phyloP scores from a whole-genome alignment of 2,329 filamentous ascomycete species.

The Paraconiothyrium sp. region DNA sequence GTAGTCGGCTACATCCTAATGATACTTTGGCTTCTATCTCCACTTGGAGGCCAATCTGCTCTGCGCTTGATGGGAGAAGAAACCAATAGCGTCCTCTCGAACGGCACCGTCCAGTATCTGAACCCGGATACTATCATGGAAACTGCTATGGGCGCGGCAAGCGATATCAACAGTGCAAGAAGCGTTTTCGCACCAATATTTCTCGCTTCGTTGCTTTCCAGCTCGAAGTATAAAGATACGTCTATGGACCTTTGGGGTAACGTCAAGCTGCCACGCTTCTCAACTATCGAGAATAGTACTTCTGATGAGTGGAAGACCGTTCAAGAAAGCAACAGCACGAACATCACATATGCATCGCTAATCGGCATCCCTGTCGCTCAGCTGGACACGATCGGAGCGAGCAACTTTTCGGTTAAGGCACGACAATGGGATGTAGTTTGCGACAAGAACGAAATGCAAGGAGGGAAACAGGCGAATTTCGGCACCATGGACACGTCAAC shows the following conservation, averaged over 20 bases:
- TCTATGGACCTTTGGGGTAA: conserved; percentile 42
- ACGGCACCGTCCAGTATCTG: conserved; percentile 30
- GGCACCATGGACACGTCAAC: conserved; percentile 23
- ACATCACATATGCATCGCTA: conserved; percentile 37
- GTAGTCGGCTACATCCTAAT: conserved; percentile 35
- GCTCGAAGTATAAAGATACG: conserved; percentile 31
- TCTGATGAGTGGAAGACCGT: conserved; percentile 30
- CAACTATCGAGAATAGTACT: conserved; percentile 30
- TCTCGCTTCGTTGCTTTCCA: conserved; percentile 36
- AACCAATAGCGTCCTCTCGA: conserved; percentile 20
- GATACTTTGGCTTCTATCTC: conserved; percentile 40
- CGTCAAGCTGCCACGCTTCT: conserved; percentile 37
- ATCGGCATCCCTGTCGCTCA: conserved; percentile 37
- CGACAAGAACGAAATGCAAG: conserved; percentile 17
- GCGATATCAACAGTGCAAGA: conserved; percentile 26
- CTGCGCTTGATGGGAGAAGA: conserved; percentile 36
- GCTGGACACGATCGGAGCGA: conserved; percentile 19
- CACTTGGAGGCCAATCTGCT: conserved; percentile 42
- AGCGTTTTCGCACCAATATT: conserved; percentile 33
- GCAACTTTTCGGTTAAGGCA: conserved; percentile 34
- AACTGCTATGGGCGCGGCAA: conserved; percentile 25
- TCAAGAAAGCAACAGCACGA: conserved; percentile 18
- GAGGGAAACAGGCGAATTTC: conserved; percentile 15
- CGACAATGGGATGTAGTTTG: conserved; percentile 41
- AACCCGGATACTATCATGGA: conserved; percentile 22